Evolutionary conservation across 225 moss, liverwort and hornwort genomes (phyloP).

Genomic region (Pleurozium schreberi): DNA sequence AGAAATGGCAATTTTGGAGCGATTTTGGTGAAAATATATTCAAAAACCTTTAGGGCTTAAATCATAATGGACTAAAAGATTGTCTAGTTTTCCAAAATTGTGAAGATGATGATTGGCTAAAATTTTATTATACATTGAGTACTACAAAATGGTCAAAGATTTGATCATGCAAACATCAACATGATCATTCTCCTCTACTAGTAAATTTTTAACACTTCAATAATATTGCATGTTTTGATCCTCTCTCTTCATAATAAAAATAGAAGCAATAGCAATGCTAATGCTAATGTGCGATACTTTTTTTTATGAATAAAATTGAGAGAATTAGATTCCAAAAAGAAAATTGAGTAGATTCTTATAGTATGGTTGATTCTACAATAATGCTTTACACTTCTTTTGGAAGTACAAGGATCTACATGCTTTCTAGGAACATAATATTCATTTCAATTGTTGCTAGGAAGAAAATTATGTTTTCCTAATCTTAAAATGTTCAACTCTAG

Average conservation of each 20-base stretch:
- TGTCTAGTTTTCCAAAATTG: background rate
- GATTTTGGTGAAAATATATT: too few relatives aligned
- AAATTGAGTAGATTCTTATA: accelerated
- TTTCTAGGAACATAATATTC: too few relatives aligned
- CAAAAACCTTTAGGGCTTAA: too few relatives aligned
- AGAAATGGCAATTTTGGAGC: too few relatives aligned
- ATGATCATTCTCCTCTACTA: background rate
- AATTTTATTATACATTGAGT: background rate
- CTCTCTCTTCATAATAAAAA: background rate
- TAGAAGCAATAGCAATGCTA: background rate
- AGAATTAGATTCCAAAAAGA: background rate
- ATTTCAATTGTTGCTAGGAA: background rate
- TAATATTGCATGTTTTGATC: background rate
- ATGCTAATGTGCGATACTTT: background rate
- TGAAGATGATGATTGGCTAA: background rate
- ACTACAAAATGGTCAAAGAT: background rate
- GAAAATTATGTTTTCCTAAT: background rate
- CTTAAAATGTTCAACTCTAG: background rate
- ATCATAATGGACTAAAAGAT: too few relatives aligned
- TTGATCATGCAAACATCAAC: background rate
- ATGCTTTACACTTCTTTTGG: too few relatives aligned
- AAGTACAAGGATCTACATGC: too few relatives aligned
- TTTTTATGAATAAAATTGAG: background rate
- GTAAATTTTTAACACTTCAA: too few relatives aligned
- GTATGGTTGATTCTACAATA: background rate